These are phyloP conservation scores for Parastagonospora nodorum DNA, from an alignment of 2,329 filamentous ascomycete species.

Conservation along the genomic window DNA sequence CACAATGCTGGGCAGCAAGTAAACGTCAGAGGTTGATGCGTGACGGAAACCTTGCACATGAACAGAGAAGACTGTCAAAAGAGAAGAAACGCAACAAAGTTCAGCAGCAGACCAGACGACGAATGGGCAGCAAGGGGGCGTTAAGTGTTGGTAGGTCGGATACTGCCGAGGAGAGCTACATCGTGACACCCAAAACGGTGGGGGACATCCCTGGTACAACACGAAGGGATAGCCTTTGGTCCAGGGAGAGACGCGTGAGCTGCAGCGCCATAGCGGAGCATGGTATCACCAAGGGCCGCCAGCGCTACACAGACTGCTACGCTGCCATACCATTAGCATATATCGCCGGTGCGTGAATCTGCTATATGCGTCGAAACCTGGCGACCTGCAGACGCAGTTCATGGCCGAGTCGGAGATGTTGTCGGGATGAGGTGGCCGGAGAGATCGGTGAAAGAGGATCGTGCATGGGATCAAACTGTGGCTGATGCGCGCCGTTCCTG, in stretches of 20 bases:
- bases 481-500: conserved; percentile 21
- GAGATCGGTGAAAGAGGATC: conserved; percentile 10
- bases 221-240: conserved; percentile 27
- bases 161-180: conserved; percentile 32
- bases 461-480: conserved; percentile 8
- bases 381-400: conserved; percentile 9
- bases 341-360: conserved; percentile 16
- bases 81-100: conserved; percentile 29
- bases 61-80: conserved; percentile 21
- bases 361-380: conserved; percentile 17
- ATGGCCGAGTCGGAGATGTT: conserved; percentile 8
- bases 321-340: conserved; percentile 33
- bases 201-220: conserved; percentile 33
- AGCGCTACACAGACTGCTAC: conserved; percentile 42
- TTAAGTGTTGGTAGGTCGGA: conserved; percentile 30
- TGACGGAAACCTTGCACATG: conserved; percentile 25
- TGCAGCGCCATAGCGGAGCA: conserved; percentile 26
- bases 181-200: conserved; percentile 26
- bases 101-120: conserved; percentile 22
- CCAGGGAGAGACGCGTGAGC: conserved; percentile 31
- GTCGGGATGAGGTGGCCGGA: conserved; percentile 6
- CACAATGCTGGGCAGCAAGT: conserved; percentile 21
- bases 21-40: conserved; percentile 28
- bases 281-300: conserved; percentile 36
- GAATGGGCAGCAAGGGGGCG: conserved; percentile 37